phyloP scores from a whole-genome alignment of 495 filamentous ascomycete species.

The Neohortaea acidophila region DNA sequence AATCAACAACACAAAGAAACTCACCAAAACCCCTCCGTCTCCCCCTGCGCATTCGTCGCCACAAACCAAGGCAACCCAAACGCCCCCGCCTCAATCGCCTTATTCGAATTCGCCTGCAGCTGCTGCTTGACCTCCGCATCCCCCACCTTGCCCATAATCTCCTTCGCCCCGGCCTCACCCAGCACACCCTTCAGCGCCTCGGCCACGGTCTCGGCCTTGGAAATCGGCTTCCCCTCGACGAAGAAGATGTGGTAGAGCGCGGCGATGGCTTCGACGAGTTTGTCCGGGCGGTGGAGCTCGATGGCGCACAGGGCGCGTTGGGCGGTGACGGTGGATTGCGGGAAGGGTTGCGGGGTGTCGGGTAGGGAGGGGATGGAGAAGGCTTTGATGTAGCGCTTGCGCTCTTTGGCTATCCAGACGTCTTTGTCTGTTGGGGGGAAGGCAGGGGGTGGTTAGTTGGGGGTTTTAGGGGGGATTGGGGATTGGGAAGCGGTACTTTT shows the following conservation, averaged over 20 bases:
- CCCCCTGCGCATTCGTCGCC: constrained; percentile 38
- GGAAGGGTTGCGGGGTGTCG: constrained; percentile 41
- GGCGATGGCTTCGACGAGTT: constrained; percentile 32
- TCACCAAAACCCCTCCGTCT: constrained; percentile 52
- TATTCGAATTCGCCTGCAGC: constrained; percentile 41
- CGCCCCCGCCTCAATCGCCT: constrained; percentile 42
- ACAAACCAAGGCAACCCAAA: constrained; percentile 64
- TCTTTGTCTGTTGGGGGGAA: constrained; percentile 42
- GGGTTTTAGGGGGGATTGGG: background rate
- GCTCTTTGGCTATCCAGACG: constrained; percentile 45
- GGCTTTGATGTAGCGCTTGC: constrained; percentile 41
- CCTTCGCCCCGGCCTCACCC: constrained; percentile 33
- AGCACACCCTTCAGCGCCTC: constrained; percentile 35
- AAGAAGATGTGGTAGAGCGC: constrained; percentile 44
- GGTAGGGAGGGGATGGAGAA: constrained; percentile 46
- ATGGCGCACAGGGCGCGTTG: constrained; percentile 24
- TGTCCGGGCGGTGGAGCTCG: constrained; percentile 24
- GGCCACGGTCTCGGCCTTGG: constrained; percentile 34
- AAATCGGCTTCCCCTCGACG: constrained; percentile 36
- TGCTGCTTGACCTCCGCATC: constrained; percentile 37
- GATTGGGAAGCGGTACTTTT: constrained; percentile 39
- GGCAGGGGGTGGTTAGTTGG: background rate
- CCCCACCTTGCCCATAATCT: constrained; percentile 29
- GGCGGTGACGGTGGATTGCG: constrained; percentile 20
- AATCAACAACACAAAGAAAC: constrained; percentile 43